Evolutionary conservation across 2,329 filamentous ascomycete genomes (phyloP), one percentile per base, ranked within the genome.

Genomic region (Alternaria panax): DNA sequence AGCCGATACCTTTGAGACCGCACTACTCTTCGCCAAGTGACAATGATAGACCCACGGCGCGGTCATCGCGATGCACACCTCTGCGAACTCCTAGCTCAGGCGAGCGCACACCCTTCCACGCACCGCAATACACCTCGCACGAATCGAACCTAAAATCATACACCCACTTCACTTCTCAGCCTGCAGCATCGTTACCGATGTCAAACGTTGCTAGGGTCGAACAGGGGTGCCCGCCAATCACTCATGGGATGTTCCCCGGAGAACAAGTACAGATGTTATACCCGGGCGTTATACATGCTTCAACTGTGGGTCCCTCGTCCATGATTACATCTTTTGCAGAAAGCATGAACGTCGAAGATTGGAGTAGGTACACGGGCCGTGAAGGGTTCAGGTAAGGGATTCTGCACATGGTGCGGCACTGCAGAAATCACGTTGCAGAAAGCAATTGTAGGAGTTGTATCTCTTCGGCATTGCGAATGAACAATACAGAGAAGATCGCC

Each of bases 21-120:
- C 54, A 63, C 7, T 63, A 65, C 46, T 66, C 64, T 12, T 65
- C 65, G 14, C 46, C 60, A 2, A 58, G 42, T 42, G 45, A 43
- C 28, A 18, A 25, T 12, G 32, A 50, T n/a, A 11, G 11, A 16
- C 7, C 45, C 9, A 25, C 22, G 5, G 30, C 12, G 28, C 45
- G 2, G 25, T 6, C 14, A 12, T 48, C 45, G 9, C 30, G 22
- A 48, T 34, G 36, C 45, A 24, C 14, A 22, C 45, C 45, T 20
- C 14, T 47, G 38, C 38, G 18, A 4, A 40, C 18, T 3, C 18
- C 18, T 9, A 47, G 28, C 14, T 47, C 45, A 34, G 28, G 28
- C 14, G 28, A 32, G 6, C 16, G 6, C 5, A 47, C 20, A n/a
- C 9, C 30, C 16, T 25, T 48, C 28, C 20, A 48, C 16, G 0